Conservation (phyloP, 1,139 yeast genomes). For the Dujonia santamariae region DNA sequence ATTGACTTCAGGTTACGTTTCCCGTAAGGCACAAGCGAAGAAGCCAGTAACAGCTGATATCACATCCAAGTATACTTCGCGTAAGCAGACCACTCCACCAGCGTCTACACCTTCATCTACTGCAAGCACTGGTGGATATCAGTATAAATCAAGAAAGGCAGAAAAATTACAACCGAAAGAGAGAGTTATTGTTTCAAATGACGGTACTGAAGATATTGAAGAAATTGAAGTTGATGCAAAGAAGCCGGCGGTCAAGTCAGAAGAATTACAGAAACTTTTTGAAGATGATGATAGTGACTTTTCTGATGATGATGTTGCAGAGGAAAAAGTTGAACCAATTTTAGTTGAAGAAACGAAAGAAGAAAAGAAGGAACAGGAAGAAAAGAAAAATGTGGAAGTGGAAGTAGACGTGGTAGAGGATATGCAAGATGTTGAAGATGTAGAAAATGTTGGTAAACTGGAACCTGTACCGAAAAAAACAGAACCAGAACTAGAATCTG, state of each 20-base stretch:
- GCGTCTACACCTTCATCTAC: slow-evolving; percentile 9
- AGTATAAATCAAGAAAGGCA: slow-evolving; percentile 39
- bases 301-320: slow-evolving; percentile 5
- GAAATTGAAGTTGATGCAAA: slow-evolving; percentile 10
- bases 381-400: not conserved
- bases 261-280: slow-evolving; percentile 8
- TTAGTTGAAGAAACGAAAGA: slow-evolving; percentile 2
- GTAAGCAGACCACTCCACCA: slow-evolving; percentile 2
- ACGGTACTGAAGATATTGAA: slow-evolving; percentile 15
- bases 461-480: not conserved
- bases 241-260: slow-evolving; percentile 6
- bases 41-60: slow-evolving; percentile 4
- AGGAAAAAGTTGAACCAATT: slow-evolving; percentile 1
- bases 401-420: not conserved
- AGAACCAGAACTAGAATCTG: slow-evolving; percentile 4
- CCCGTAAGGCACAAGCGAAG: slow-evolving; percentile 7
- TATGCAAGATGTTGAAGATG: not conserved
- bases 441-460: not conserved
- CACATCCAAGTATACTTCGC: slow-evolving; percentile 4
- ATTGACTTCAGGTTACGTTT: slow-evolving; percentile 11
- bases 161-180: slow-evolving; percentile 32
- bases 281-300: slow-evolving; percentile 9
- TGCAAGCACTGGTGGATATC: too few species aligned
- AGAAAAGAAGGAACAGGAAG: not conserved
- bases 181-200: slow-evolving; percentile 31